Conservation (phyloP, 768 basidiomycete species). For the Psilocybe subaeruginosa region DNA sequence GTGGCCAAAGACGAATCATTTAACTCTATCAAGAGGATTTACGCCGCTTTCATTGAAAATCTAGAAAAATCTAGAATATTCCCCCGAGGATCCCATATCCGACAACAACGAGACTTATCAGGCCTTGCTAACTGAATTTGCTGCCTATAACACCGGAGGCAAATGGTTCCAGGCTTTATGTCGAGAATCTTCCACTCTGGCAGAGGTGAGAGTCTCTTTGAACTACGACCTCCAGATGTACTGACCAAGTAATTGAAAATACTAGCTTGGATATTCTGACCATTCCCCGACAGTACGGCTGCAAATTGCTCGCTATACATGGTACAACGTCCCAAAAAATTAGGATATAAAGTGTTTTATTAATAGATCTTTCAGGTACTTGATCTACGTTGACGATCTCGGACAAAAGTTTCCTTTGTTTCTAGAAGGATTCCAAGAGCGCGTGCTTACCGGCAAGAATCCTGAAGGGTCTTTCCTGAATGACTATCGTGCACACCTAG, state of each 20-base stretch:
- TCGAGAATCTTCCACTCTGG: neutral
- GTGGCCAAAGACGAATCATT: no score
- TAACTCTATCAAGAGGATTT: neutral
- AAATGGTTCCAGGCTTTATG: neutral
- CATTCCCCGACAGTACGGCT: neutral
- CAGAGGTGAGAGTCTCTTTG: neutral
- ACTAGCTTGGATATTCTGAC: neutral
- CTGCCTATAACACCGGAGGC: neutral
- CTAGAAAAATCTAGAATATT: neutral
- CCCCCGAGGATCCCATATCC: neutral
- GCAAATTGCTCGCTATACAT: neutral
- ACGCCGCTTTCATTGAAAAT: neutral
- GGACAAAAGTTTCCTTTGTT: neutral
- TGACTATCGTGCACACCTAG: neutral
- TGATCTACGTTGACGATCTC: slow-evolving; percentile 5
- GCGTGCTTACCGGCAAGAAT: neutral
- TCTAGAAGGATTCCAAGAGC: neutral
- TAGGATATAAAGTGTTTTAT: no score
- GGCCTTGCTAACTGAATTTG: neutral
- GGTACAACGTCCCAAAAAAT: neutral
- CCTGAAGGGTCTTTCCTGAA: neutral
- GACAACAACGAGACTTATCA: neutral
- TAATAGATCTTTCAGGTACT: neutral
- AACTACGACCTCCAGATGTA: neutral
- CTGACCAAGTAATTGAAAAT: neutral